Percentiles rank a stretch among this genome's conserved stretches.
phyloP scores from a whole-genome alignment of 2,329 filamentous ascomycete genomes.

The Pseudophaeomoniella oleicola region DNA sequence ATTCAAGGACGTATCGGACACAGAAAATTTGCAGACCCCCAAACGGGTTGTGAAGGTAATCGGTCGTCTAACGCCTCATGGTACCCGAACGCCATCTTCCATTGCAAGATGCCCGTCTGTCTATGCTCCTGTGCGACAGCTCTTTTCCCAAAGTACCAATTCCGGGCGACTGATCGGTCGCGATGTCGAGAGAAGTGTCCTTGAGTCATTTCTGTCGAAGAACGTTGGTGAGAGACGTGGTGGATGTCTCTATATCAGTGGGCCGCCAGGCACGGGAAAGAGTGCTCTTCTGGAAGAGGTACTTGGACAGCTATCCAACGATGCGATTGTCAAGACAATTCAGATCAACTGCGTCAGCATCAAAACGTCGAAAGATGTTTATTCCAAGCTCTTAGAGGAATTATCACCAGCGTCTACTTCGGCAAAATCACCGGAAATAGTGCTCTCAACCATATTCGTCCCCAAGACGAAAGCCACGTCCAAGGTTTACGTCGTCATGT shows the following conservation, averaged over 20 bases:
- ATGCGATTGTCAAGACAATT: constrained; percentile 45
- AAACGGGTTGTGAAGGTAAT: constrained; percentile 68
- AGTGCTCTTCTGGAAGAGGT: constrained; percentile 83
- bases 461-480: constrained; percentile 40
- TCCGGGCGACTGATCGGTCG: constrained; percentile 66
- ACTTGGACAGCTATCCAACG: constrained; percentile 42
- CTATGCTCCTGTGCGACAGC: constrained; percentile 73
- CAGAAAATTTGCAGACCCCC: constrained; percentile 59
- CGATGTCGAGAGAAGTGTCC: constrained; percentile 50
- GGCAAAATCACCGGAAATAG: constrained; percentile 51
- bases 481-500: constrained; percentile 60
- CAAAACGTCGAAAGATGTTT: constrained; percentile 75
- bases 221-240: constrained; percentile 46
- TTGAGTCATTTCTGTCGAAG: constrained; percentile 54
- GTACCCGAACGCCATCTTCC: constrained; percentile 49
- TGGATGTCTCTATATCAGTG: constrained; percentile 88
- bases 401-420: constrained; percentile 49
- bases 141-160: constrained; percentile 68
- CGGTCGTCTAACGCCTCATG: constrained; percentile 45
- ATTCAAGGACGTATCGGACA: constrained; percentile 63
- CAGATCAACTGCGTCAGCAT: constrained; percentile 97
- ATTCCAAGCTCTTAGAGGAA: constrained; percentile 59
- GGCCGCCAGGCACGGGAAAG: constrained; percentile 91
- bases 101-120: constrained; percentile 59
- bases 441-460: constrained; percentile 57